phyloP scores from a whole-genome alignment of 148 eudicot genomes.

The Rhododendron henanense region DNA sequence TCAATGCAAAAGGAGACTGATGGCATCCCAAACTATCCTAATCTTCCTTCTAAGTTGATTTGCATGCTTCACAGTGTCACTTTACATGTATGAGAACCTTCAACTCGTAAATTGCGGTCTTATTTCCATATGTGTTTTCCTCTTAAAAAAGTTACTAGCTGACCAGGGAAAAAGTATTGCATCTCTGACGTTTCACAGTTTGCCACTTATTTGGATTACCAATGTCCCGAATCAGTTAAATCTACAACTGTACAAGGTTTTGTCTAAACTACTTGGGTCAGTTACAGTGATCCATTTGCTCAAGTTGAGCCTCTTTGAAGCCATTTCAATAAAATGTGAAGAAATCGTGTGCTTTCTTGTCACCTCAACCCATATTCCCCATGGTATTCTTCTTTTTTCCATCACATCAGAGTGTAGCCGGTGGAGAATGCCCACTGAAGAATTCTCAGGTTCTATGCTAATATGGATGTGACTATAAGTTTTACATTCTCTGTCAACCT shows the following conservation, averaged over 20 bases:
- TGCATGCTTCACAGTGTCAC: constrained; percentile 94
- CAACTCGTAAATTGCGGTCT: background rate
- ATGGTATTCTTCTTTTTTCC: background rate
- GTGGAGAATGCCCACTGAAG: background rate
- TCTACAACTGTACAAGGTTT: background rate
- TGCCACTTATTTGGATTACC: background rate
- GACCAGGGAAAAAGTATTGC: constrained; percentile 5
- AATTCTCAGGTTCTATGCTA: background rate
- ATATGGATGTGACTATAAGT: background rate
- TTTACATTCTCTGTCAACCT: background rate
- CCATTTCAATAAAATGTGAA: background rate
- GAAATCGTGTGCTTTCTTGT: background rate
- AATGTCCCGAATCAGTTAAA: constrained; percentile 2
- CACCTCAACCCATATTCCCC: constrained; percentile 2
- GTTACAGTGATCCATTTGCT: background rate
- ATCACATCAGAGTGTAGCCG: background rate
- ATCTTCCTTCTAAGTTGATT: constrained; percentile 92
- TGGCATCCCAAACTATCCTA: constrained; percentile 85
- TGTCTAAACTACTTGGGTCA: background rate
- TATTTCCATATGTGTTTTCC: background rate
- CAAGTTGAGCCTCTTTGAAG: background rate
- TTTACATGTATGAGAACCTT: constrained; percentile 65
- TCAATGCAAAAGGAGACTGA: constrained; percentile 93
- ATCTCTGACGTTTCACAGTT: background rate
- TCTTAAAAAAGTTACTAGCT: background rate